Conservation (phyloP, 352 stramenopile species). For the Pythium chondricola region DNA sequence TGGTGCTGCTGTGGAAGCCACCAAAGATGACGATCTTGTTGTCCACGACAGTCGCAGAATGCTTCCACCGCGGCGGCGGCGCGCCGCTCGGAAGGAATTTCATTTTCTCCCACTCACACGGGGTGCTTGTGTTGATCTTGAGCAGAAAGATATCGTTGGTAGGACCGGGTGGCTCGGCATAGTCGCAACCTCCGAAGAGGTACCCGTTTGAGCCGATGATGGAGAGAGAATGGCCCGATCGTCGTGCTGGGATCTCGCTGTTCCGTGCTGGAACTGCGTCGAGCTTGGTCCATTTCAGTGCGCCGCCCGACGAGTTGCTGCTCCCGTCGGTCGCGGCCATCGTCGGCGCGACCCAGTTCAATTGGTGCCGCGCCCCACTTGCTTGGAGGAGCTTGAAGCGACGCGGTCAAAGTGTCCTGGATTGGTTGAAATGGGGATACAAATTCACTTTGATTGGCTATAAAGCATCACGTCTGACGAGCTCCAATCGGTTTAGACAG, state of each 20-base stretch:
- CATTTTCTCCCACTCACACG: conserved; percentile 73
- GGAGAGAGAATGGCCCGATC: conserved; percentile 92
- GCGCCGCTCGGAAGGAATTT: conserved; percentile 22
- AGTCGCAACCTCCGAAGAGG: conserved; percentile 92
- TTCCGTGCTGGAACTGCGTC: conserved; percentile 49
- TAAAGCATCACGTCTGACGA: conserved; percentile 1
- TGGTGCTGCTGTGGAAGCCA: conserved; percentile 86
- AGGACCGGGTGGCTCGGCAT: conserved; percentile 81
- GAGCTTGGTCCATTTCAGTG: conserved; percentile 51
- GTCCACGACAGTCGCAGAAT: conserved; percentile 87
- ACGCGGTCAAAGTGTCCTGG: not conserved
- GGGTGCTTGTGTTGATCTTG: conserved; percentile 64
- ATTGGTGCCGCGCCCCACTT: too few relatives aligned
- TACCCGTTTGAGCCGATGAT: conserved; percentile 86
- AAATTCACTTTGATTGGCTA: conserved; percentile 5
- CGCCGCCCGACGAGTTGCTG: conserved; percentile 4
- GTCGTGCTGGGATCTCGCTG: conserved; percentile 81
- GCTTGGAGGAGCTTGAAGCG: conserved; percentile 4
- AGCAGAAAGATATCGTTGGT: conserved; percentile 94
- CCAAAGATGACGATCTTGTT: conserved; percentile 92
- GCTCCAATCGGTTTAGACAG: too few relatives aligned
- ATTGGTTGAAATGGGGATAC: conserved; percentile 6
- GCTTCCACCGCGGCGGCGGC: conserved; percentile 80
- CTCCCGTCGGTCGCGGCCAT: not conserved
- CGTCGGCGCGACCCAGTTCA: too few relatives aligned